These are phyloP conservation scores for Aegilops speltoides DNA, from an alignment of 176 grass and related monocot genomes.

Conservation along the genomic window DNA sequence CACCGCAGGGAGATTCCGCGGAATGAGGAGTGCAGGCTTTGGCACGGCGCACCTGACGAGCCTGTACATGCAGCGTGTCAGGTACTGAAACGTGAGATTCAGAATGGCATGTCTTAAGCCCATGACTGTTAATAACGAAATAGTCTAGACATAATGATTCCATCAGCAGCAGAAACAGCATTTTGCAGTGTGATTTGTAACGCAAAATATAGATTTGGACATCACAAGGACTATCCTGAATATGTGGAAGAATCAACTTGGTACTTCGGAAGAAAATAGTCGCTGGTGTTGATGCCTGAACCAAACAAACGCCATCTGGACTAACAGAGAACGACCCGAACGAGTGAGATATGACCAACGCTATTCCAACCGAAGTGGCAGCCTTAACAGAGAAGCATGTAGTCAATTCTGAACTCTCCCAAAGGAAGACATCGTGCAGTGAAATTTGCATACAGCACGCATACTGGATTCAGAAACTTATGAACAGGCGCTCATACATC, in stretches of 20 bases:
- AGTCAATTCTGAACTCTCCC: background rate
- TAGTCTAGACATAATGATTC: too few species aligned
- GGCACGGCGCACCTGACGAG: slow-evolving; percentile 15
- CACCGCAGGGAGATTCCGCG: slow-evolving; percentile 48
- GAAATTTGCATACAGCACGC: too few species aligned
- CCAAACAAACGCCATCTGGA: background rate
- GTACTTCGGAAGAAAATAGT: background rate
- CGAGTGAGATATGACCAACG: too few species aligned
- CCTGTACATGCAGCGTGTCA: slow-evolving; percentile 17
- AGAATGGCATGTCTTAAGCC: background rate
- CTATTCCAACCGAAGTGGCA: background rate
- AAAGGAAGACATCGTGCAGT: background rate
- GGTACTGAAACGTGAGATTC: background rate
- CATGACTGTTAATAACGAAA: background rate
- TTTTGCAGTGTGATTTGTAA: background rate
- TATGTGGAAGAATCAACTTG: background rate
- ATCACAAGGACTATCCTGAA: background rate
- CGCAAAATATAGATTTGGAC: background rate
- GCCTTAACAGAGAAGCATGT: background rate
- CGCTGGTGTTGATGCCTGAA: background rate
- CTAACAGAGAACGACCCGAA: background rate
- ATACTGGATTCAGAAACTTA: background rate
- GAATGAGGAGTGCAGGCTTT: slow-evolving; percentile 44
- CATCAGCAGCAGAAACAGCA: background rate
- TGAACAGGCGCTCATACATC: background rate